Evolutionary conservation across 371 early-diverging fungal species (phyloP), one percentile per base, ranked within the genome.

Genomic region (Coemansia sp.): DNA sequence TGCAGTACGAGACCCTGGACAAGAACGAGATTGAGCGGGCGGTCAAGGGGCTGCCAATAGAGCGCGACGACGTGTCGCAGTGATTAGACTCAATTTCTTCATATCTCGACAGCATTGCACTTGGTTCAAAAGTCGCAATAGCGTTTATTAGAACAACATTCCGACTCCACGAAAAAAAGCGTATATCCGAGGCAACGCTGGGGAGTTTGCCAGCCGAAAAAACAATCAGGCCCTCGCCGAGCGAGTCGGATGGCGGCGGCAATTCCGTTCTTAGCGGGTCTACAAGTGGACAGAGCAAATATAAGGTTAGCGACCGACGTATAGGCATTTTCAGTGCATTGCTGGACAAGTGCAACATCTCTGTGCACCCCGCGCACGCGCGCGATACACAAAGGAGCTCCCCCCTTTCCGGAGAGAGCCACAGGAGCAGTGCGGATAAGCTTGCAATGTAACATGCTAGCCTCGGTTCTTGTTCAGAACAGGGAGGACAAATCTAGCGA

Each of bases 1-100:
- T 97, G 33, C 94, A 94, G 64, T 87, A 92, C 67, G 99, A 99
- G 78, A 98, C 99, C 0, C 78, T 98, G 42, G 84, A 88, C 43
- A 84, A 83, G 52, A 89, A 96, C 54, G 94, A 98, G 77, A 93
- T 98, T 54, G 83, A 87, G 62, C 72, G 67, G 32, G 77, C 67
- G 3, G 61, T 77, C 62, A 78, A 77, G 70, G 77, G 77, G 4
- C 66, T 77, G 5, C 77, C 77, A 10, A 75, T 77, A 33, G 66
- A 75, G 62, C 75, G 75, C 38, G 60, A 62, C 34, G 55, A 54
- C 18, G 66, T 64, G 29, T 39, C 60, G 38, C 42, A 44, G 47
- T 62, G 24, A 24, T 24, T 24, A 24, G 24, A 24, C 24, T 24
- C 24, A 24, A 24, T 24, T 24, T 24, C 24, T 24, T 24, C 24